These are phyloP conservation scores for Arthrobotrys megalospora DNA, from an alignment of 2,329 filamentous ascomycete species.

Conservation along the genomic window DNA sequence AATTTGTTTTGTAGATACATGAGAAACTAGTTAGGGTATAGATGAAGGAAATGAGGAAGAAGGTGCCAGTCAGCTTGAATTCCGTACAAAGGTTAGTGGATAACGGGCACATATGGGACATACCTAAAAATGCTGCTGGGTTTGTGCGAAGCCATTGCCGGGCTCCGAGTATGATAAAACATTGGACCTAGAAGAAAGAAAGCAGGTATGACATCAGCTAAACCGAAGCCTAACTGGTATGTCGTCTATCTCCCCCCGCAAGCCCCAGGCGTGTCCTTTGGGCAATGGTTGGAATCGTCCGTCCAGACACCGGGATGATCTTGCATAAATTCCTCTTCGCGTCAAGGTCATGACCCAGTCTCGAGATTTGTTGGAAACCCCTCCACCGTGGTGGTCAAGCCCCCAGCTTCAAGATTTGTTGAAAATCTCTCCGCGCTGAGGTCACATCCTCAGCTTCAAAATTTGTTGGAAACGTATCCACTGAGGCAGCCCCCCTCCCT, in stretches of 20 bases:
- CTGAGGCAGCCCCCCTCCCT: too few relatives aligned
- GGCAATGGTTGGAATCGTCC: not conserved
- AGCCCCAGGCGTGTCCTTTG: not conserved
- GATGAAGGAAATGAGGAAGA: too few relatives aligned
- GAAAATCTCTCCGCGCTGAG: not conserved
- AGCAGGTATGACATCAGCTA: conserved; percentile 11
- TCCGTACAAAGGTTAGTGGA: too few relatives aligned
- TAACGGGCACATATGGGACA: not conserved
- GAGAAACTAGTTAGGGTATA: too few relatives aligned
- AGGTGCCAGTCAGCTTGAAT: too few relatives aligned
- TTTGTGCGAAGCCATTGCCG: not conserved
- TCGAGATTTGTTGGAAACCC: too few relatives aligned
- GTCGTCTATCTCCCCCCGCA: not conserved
- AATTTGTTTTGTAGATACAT: too few relatives aligned
- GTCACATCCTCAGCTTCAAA: not conserved
- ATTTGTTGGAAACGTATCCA: not conserved
- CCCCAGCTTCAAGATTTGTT: not conserved
- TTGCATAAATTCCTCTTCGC: not conserved
- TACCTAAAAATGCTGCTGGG: not conserved
- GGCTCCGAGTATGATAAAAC: not conserved
- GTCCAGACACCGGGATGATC: not conserved
- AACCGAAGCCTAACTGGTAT: conserved; percentile 14
- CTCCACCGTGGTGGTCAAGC: too few relatives aligned
- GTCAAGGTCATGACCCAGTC: not conserved
- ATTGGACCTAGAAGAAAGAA: not conserved